These are phyloP conservation scores for Xylariaceae sp. DNA, from an alignment of 2,329 filamentous ascomycete genomes.

Conservation along the genomic window DNA sequence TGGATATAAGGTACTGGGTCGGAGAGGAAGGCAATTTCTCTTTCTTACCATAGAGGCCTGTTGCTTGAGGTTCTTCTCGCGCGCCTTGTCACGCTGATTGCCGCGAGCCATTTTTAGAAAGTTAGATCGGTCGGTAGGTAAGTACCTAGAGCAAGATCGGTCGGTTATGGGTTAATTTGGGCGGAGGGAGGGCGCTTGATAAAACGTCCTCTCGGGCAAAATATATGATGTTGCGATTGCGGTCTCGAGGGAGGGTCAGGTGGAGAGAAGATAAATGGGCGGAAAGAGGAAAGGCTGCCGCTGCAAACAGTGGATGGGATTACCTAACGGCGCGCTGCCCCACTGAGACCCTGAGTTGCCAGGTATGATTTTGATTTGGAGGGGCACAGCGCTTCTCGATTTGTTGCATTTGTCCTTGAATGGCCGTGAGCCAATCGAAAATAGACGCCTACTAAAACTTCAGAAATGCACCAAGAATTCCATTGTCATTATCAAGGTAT, in stretches of 20 bases:
- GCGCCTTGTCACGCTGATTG: constrained; percentile 91
- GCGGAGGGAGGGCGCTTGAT: constrained; percentile 25
- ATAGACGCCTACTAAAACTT: too few species aligned
- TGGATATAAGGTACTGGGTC: too few species aligned
- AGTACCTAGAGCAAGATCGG: constrained; percentile 1
- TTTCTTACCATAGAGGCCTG: constrained; percentile 52
- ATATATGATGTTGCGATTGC: constrained; percentile 19
- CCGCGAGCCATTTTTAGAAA: constrained; percentile 72
- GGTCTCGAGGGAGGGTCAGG: constrained; percentile 3
- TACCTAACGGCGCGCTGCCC: neutral
- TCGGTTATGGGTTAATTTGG: constrained; percentile 6
- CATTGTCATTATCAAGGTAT: too few species aligned
- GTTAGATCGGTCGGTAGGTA: neutral
- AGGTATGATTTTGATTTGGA: too few species aligned
- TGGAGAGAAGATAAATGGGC: constrained; percentile 7
- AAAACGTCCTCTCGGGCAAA: constrained; percentile 28
- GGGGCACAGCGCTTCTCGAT: too few species aligned
- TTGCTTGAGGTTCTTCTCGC: constrained; percentile 81
- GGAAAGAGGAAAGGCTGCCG: constrained; percentile 13
- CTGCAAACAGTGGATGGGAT: constrained; percentile 9
- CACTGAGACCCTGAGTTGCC: too few species aligned
- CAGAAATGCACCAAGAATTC: too few species aligned
- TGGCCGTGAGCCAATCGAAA: too few species aligned
- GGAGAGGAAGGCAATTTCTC: neutral
- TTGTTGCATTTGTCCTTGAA: too few species aligned